Evolutionary conservation across 805 yeast species (phyloP), one percentile per base, ranked within the genome.

Genomic region (Cyberlindnera meyerae): DNA sequence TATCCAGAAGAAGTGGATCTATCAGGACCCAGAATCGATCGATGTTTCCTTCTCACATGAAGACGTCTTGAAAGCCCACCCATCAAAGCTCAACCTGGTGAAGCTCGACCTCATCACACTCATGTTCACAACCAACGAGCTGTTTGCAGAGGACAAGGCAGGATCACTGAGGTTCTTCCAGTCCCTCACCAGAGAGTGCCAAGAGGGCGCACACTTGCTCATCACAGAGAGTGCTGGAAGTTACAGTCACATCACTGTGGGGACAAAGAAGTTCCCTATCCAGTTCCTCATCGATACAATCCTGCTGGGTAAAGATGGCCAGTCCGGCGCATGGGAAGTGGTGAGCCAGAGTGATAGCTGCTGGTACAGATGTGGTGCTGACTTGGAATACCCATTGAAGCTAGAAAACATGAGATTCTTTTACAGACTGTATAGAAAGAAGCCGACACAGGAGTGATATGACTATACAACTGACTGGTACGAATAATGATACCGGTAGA

Each of bases 141-240:
- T 87, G 9, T 87, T 87, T 52, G 70, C 80, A 12, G 86, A 77
- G 43, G 73, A 85, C 43, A 76, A 73, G 48, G 62, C 74, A 0
- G 74, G 68, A 29, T 72, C 94, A 5, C 70, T 85, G 26, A 62
- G 68, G 36, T 65, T 82, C 34, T 63, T 87, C 36, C 77, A 78
- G 42, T 53, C 60, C 9, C 57, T 87, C 40, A 70, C 74, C 32
- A 36, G 18, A 36, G 45, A 52, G 5, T 84, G 94, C 57, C 53
- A 59, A 24, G 37, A 57, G 2, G 93, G 89, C 0, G 61, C 85
- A 12, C 57, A 72, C 20, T 58, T 87, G 24, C 63, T 88, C 30
- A 75, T 87, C 17, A 75, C 85, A 2, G 96, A 87, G 52, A 81
- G 93, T 61, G 96, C 96, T 0, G 96, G 96, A 1, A 82, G 94